Conservation (phyloP, 345 rosid species). For the Atalantia buxifolia region DNA sequence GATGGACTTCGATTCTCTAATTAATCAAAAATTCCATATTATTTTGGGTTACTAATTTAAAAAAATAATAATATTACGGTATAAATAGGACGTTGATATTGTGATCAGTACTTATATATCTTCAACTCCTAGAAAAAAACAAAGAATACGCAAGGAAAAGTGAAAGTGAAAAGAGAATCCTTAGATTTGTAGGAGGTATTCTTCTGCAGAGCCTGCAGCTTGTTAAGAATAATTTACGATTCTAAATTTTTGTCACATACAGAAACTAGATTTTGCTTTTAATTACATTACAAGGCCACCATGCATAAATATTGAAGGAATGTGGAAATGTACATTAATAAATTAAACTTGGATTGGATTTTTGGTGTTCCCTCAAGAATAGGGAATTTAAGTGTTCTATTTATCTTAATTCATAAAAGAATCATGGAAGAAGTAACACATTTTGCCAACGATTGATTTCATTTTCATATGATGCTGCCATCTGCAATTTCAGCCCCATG, state of each 20-base stretch:
- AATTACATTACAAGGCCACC: too few species aligned
- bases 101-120: not conserved
- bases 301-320: not conserved
- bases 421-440: conserved; percentile 2
- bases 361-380: conserved; percentile 1
- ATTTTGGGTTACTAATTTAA: not conserved
- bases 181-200: not conserved
- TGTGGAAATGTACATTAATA: not conserved
- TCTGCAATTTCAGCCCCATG: conserved; percentile 52
- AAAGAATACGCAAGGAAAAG: not conserved
- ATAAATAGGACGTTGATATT: not conserved
- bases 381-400: not conserved
- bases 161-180: not conserved
- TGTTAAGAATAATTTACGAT: not conserved
- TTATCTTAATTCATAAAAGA: conserved; percentile 12
- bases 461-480: conserved; percentile 46
- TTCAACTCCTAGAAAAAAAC: not conserved
- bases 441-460: conserved; percentile 11
- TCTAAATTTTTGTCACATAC: not conserved
- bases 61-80: too few species aligned
- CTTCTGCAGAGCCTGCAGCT: not conserved
- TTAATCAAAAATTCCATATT: not conserved
- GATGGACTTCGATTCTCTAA: too few species aligned
- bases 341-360: not conserved
- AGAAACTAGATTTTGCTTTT: not conserved